Percentiles rank a stretch among this genome's conserved stretches.
Evolutionary conservation across 495 filamentous ascomycete species (phyloP).

Genomic region (Lineolata rhizophorae): DNA sequence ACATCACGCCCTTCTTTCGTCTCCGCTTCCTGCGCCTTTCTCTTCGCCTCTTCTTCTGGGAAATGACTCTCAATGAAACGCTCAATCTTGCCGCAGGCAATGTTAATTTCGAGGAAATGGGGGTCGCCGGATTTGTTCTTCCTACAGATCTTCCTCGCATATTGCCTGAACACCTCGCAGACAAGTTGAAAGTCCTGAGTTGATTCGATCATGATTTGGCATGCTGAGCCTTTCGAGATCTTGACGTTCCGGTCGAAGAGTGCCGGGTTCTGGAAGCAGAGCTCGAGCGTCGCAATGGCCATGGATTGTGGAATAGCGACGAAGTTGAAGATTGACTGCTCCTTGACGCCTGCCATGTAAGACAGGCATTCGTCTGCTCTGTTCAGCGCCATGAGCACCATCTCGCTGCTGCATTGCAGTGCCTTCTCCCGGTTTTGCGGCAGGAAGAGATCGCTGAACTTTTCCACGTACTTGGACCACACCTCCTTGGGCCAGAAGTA

Average conservation of each 20-base stretch:
- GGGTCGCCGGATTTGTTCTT: slow-evolving; percentile 91
- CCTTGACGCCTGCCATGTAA: slow-evolving; percentile 86
- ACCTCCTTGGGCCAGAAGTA: slow-evolving; percentile 89
- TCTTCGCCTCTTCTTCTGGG: slow-evolving; percentile 30
- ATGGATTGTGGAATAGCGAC: slow-evolving; percentile 91
- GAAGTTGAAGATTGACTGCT: slow-evolving; percentile 99
- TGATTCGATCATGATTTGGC: slow-evolving; percentile 72
- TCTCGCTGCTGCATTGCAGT: slow-evolving; percentile 75
- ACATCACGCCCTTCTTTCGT: slow-evolving; percentile 34
- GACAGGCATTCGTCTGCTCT: slow-evolving; percentile 87
- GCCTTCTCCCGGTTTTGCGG: slow-evolving; percentile 59
- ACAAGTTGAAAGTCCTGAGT: slow-evolving; percentile 68
- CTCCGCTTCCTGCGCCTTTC: slow-evolving; percentile 26
- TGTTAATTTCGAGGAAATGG: slow-evolving; percentile 80
- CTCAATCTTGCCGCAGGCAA: slow-evolving; percentile 78
- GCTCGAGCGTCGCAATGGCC: slow-evolving; percentile 85
- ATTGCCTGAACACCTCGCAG: slow-evolving; percentile 60
- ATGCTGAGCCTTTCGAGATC: slow-evolving; percentile 89
- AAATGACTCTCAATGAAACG: slow-evolving; percentile 93
- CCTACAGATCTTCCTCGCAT: slow-evolving; percentile 62
- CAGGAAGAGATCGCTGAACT: slow-evolving; percentile 76
- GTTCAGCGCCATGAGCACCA: slow-evolving; percentile 73
- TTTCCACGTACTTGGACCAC: slow-evolving; percentile 81
- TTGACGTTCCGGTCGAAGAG: slow-evolving; percentile 82
- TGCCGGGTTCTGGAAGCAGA: slow-evolving; percentile 77